Base-by-base conservation (phyloP, 2,329 filamentous ascomycete genomes). In the Alternaria brassicae region DNA sequence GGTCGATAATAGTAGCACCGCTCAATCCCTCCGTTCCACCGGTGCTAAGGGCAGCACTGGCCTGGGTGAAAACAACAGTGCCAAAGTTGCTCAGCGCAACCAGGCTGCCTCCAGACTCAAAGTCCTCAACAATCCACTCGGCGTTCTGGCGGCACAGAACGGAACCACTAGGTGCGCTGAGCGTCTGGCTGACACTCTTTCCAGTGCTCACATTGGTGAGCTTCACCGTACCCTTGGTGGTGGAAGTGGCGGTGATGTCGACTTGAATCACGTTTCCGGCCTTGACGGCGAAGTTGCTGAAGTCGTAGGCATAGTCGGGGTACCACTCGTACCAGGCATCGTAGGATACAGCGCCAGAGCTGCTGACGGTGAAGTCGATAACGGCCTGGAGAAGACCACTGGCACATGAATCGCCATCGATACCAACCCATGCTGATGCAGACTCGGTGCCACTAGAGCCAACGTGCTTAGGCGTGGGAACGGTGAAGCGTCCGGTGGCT, bases 271-370 rank as follows among this genome's bases (percentile, higher is more conserved):
- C 69, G 53, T 86, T 79, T 13, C 84, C 84, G 1, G 80, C 79
- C 17, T 32, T 56, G 56, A 87, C 75, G 40, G 68, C 53, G 59
- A 87, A 77, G 54, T 77, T 77, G 56, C 65, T 72, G 72, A 86
- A 87, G 68, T 84, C 81, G 65, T 84, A 81, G 25, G 84, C 81
- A 64, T 82, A 82, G 67, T 86, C 82, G 1, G 85, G 85, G 65
- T 83, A 86, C 85, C 85, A 88, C 72, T 88, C 85, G 67, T 85
- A 88, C 85, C 86, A 88, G 17, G 85, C 83, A 56, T 84, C 81
- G 67, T 82, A 88, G 6, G 71, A 77, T 3, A 81, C 78, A 0
- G 68, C 61, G 9, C 62, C 62, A n/a, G 57, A 55, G 53, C 58
- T 58, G 19, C 39, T 42, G 40, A 83, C 74, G 51, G 81, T 82